Base-by-base conservation (phyloP, 768 basidiomycete genomes). In the Tylopilus subfusipes region DNA sequence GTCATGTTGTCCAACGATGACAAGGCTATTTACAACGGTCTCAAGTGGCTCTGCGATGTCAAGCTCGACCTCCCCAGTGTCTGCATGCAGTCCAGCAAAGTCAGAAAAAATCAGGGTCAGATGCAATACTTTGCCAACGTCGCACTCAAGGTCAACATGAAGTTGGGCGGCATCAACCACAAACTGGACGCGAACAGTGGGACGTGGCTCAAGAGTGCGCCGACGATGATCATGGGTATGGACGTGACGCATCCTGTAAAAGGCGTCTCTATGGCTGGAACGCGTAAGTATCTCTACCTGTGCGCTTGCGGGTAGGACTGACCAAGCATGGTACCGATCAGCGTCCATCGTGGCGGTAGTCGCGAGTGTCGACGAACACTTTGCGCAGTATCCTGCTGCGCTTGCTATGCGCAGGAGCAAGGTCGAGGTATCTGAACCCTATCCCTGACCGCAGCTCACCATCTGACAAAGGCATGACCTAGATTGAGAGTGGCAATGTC, bases 201-300 rank as follows among this genome's bases (percentile, higher is more conserved):
- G 30, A 47, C 19, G 16, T 80, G 76, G 76, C 70, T 82, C 21
- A 65, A 61, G 55, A 53, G 65, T 31, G 68, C 66, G 43, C 63
- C 76, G 25, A 83, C 82, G 12, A 83, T 82, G 77, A 57, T 83
- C 42, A 76, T 82, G 21, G 82, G 82, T 24, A 77, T 80, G 73
- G 81, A 82, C 30, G 87, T 89, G 27, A 91, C 88, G 0, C 90
- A 93, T 69, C 88, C 64, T 2, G 46, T 88, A 7, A 84, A 82
- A 9, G 83, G 82, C 5, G 79, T 81, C 2, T 85, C 85, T 51
- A 75, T 80, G 54, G 72, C 66, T 38, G 78, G 80, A 31, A 75
- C 79, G 3, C 78, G 69, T 65, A 33, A 58, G 71, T 18, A 29
- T 34, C 21, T 34, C 42, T 16, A 4, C 12, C 39, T 18, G 3